Evolutionary conservation across 2,329 filamentous ascomycete species (phyloP).

Genomic region (Gaeumannomyces sp.): DNA sequence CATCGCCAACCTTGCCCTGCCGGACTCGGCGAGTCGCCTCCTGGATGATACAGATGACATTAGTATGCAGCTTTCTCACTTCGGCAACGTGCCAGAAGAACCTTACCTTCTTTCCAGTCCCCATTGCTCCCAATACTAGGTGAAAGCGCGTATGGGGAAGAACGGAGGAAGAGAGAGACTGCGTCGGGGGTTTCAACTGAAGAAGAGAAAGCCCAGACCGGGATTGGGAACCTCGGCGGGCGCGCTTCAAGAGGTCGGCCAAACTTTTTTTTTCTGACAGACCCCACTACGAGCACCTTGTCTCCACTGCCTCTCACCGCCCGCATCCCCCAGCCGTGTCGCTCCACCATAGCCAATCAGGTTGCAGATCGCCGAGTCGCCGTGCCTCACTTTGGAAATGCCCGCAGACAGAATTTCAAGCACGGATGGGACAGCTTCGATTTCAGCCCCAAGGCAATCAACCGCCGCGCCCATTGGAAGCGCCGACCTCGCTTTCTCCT

Average conservation of each 20-base stretch:
- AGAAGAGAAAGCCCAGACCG: neutral
- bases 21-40: slow-evolving; percentile 76
- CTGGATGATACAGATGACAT: slow-evolving; percentile 30
- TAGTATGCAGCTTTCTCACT: neutral
- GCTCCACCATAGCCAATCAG: neutral
- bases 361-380: neutral
- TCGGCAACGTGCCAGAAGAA: no score
- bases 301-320: slow-evolving; percentile 4
- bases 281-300: neutral
- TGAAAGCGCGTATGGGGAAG: slow-evolving; percentile 16
- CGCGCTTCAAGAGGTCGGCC: neutral
- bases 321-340: neutral
- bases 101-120: slow-evolving; percentile 65
- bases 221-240: neutral
- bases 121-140: slow-evolving; percentile 52
- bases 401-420: slow-evolving; percentile 1
- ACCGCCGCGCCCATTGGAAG: neutral
- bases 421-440: neutral
- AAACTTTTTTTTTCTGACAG: slow-evolving; percentile 9
- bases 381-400: neutral
- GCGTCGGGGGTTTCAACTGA: neutral
- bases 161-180: slow-evolving; percentile 13
- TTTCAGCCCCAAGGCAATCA: neutral
- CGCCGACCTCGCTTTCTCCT: neutral
- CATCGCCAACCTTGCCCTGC: slow-evolving; percentile 79